Evolutionary conservation across 306 rosid genomes (phyloP).

Genomic region (Rosa multiflora): DNA sequence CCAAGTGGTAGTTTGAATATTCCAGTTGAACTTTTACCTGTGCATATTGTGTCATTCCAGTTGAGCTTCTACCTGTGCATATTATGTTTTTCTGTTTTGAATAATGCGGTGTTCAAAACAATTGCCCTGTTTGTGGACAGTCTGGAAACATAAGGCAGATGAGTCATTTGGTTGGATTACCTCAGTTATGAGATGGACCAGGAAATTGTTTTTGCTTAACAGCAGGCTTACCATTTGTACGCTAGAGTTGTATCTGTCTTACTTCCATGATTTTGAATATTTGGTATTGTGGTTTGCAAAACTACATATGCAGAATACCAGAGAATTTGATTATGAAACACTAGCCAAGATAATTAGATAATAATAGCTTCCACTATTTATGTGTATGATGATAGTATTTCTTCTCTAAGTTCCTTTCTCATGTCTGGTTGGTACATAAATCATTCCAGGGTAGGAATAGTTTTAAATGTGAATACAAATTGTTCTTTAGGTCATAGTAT

Average conservation of each 20-base stretch:
- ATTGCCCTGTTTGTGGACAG: background rate
- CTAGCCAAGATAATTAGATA: too few species aligned
- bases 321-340: background rate
- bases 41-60: background rate
- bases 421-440: background rate
- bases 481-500: background rate
- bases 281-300: background rate
- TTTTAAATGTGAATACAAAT: background rate
- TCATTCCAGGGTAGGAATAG: background rate
- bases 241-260: background rate
- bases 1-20: background rate
- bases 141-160: background rate
- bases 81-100: background rate
- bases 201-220: background rate
- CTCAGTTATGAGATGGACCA: background rate
- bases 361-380: background rate
- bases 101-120: background rate
- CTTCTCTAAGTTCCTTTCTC: background rate
- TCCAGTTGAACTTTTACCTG: background rate
- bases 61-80: background rate
- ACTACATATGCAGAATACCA: background rate
- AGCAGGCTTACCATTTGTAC: background rate
- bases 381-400: background rate
- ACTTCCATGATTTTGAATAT: background rate
- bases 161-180: background rate